Evolutionary conservation across 2,329 filamentous ascomycete genomes (phyloP), one percentile per base, ranked within the genome.

Genomic region (Plectosphaerella plurivora): DNA sequence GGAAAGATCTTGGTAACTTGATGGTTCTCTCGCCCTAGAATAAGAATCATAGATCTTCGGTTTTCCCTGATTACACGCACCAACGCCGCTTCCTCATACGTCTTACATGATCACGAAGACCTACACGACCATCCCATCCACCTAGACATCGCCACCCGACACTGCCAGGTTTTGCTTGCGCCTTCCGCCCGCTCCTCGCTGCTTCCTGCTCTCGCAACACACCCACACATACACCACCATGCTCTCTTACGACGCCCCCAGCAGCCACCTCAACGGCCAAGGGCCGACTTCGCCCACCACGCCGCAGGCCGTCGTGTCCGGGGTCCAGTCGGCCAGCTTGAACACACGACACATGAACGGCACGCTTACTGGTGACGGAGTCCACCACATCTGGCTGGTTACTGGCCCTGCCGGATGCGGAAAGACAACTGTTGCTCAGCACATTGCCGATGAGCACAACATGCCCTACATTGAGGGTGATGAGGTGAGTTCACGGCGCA

Each of bases 381-480:
- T 67, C 53, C 84, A 86, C 62, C 88, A 91, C 68, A 90, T 92
- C 65, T 92, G 87, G 87, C 77, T 92, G 54, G 83, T 92, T 49
- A 91, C 87, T 2, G 88, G 88, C 25, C 88, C 88, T 49, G 88
- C 89, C 44, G 89, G 89, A 25, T 90, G 86, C 64, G 88, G 88
- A 54, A 92, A 92, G 75, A 88, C 83, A 53, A 91, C 88, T 1
- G 81, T 92, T 25, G 89, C 87, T 44, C 74, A 83, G 60, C 75
- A 83, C 63, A 68, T 92, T 44, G 80, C 87, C 44, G 70, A 77
- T 20, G 67, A 78, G n/a, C 73, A 91, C 36, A 71, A 79, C 28
- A 65, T 89, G 53, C 86, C 87, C 15, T 92, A 87, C 65, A 78
- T 92, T 16, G 88, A 92, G 72, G 88, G 89, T 55, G 88, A 92